Conservation (phyloP, 2,329 filamentous ascomycete species). For the Colletotrichum sp. region DNA sequence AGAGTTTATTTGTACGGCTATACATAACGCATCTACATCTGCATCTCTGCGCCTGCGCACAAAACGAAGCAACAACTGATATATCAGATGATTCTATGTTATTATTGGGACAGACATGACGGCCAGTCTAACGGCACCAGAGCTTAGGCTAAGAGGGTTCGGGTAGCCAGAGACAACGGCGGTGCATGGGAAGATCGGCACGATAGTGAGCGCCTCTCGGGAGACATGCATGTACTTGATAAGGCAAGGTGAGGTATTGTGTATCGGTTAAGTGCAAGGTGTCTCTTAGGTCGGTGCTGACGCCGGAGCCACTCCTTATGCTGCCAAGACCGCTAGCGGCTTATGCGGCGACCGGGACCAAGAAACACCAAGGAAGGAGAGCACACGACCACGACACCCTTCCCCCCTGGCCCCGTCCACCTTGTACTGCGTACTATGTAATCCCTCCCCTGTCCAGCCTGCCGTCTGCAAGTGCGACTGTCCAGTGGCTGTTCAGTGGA, state of each 20-base stretch:
- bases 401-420: neutral
- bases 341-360: conserved; percentile 7
- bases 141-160: neutral
- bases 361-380: conserved; percentile 13
- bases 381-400: conserved; percentile 7
- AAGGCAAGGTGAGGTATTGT: neutral
- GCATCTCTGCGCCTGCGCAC: neutral
- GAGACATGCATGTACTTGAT: neutral
- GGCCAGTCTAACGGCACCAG: neutral
- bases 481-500: neutral
- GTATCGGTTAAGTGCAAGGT: neutral
- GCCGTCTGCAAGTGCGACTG: neutral
- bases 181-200: neutral
- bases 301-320: neutral
- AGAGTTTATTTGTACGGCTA: neutral
- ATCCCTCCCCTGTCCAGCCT: neutral
- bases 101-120: neutral
- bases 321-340: conserved; percentile 17
- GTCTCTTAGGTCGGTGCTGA: neutral
- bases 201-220: neutral
- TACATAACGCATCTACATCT: neutral
- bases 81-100: neutral
- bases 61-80: neutral
- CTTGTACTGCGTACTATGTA: neutral
- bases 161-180: neutral